Conservation (phyloP, 768 basidiomycete genomes). For the Candolleomyces eurysporus region DNA sequence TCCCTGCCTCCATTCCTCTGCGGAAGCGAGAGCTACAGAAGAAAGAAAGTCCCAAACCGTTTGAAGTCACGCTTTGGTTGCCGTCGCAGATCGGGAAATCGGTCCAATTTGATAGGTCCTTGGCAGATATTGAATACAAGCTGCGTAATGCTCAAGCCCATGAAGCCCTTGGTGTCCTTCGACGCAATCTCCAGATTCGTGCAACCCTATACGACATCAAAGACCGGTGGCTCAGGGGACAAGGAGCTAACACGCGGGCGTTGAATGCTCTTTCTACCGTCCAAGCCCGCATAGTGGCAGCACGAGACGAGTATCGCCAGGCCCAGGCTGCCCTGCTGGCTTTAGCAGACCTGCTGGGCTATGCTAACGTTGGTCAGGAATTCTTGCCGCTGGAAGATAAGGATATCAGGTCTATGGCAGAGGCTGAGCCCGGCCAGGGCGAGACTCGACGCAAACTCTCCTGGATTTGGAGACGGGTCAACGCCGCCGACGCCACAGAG, state of each 20-base stretch:
- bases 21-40: not conserved
- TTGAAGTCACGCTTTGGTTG: slow-evolving; percentile 18
- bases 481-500: slow-evolving; percentile 5
- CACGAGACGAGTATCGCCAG: not conserved
- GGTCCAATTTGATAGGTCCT: not conserved
- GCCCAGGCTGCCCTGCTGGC: not conserved
- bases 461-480: slow-evolving; percentile 14
- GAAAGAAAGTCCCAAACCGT: not conserved
- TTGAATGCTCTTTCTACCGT: slow-evolving; percentile 14
- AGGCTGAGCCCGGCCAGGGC: not conserved
- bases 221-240: slow-evolving; percentile 18
- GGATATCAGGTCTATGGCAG: not conserved
- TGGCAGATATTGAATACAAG: slow-evolving; percentile 16
- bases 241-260: slow-evolving; percentile 22
- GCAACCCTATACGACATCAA: slow-evolving; percentile 20
- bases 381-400: not conserved
- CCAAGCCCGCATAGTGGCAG: slow-evolving; percentile 14
- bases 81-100: slow-evolving; percentile 17
- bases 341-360: not conserved
- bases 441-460: slow-evolving; percentile 15
- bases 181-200: slow-evolving; percentile 19
- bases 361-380: not conserved
- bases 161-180: slow-evolving; percentile 20
- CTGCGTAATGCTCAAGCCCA: slow-evolving; percentile 22
- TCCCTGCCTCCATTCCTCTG: slow-evolving; percentile 6